Percentiles rank a stretch among this genome's conserved stretches.
Conservation (phyloP, 2,329 filamentous ascomycete species). For the Talaromyces islandicus region DNA sequence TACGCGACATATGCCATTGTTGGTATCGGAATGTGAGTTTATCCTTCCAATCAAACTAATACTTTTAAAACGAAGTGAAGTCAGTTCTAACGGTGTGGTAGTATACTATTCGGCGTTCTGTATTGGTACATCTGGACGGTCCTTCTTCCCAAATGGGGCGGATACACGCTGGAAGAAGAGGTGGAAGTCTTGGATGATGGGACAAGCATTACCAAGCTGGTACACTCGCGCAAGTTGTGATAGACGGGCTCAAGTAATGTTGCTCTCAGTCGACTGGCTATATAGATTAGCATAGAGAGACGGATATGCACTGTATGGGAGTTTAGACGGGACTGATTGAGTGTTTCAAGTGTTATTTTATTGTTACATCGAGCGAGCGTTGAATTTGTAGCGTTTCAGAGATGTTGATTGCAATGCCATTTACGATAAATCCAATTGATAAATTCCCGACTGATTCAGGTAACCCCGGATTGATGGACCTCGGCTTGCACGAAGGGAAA, state of each 20-base stretch:
- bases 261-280: no score
- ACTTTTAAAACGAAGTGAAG: no score
- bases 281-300: not conserved
- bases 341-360: not conserved
- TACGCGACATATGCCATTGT: slow-evolving; percentile 51
- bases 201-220: slow-evolving; percentile 58
- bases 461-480: not conserved
- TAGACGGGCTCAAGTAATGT: not conserved
- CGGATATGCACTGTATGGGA: not conserved
- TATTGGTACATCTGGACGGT: slow-evolving; percentile 68
- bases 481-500: not conserved
- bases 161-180: slow-evolving; percentile 59
- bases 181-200: slow-evolving; percentile 58
- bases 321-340: not conserved
- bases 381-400: not conserved
- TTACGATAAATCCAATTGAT: not conserved
- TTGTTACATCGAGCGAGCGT: not conserved
- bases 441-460: not conserved
- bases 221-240: slow-evolving; percentile 17
- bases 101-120: slow-evolving; percentile 51
- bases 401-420: not conserved
- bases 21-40: slow-evolving; percentile 40
- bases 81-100: slow-evolving; percentile 23
- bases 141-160: slow-evolving; percentile 52
- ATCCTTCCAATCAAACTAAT: no score